phyloP scores from a whole-genome alignment of 768 basidiomycete species.

The Lentinula lateritia region DNA sequence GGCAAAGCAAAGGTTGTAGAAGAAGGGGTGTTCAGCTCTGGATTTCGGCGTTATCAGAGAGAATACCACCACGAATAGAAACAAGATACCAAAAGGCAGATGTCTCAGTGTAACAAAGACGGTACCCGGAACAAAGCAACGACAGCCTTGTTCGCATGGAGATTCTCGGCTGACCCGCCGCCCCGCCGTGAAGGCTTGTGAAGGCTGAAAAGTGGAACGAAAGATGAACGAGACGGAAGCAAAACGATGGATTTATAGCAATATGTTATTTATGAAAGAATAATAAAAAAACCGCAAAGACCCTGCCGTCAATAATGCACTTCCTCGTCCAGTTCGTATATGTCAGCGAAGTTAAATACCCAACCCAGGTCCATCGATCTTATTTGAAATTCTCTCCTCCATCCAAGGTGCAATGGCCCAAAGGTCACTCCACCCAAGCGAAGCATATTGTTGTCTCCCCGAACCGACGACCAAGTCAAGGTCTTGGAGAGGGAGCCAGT shows the following conservation, averaged over 20 bases:
- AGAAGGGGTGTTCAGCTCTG: neutral
- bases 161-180: neutral
- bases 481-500: conserved; percentile 36
- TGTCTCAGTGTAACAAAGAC: neutral
- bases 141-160: neutral
- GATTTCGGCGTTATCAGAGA: neutral
- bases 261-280: neutral
- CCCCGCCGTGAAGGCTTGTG: no score
- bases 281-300: neutral
- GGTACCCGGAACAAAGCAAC: neutral
- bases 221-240: neutral
- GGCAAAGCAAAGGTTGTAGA: no score
- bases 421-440: conserved; percentile 66
- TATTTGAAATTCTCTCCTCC: conserved; percentile 55
- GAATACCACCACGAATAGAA: neutral
- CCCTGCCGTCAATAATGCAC: neutral
- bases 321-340: neutral
- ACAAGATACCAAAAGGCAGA: neutral
- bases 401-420: conserved; percentile 77
- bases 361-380: conserved; percentile 68
- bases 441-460: conserved; percentile 57
- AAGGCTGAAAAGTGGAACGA: neutral
- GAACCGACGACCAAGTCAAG: conserved; percentile 41
- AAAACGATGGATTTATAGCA: neutral
- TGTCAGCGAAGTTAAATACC: conserved; percentile 30